Evolutionary conservation across 1,139 yeast species (phyloP), one percentile per base, ranked within the genome.

Genomic region (Yamadazyma conglobata): DNA sequence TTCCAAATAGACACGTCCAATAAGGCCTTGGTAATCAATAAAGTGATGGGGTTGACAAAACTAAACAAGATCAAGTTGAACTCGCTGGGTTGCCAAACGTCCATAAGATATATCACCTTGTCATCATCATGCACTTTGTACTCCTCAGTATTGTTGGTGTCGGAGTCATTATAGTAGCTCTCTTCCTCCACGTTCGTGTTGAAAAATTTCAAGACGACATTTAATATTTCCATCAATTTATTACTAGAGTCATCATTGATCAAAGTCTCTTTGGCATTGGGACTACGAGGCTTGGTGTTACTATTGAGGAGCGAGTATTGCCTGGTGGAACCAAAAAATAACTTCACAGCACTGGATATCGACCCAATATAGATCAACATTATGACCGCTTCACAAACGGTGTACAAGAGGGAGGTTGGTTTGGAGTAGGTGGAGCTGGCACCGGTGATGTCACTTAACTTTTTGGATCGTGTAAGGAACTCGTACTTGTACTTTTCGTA

Each of bases 21-120:
- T 11, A 61, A 35, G 21, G 64, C 50, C 29, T 67, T 55, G 9
- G 73, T 51, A 2, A 68, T 37, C 6, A 68, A 43, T 25, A 71
- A 59, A 26, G 70, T 58, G 5, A 66, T 31, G 0, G 94, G 93
- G 11, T 85, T 78, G 42, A 77, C 77, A 1, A 76, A 57, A 5
- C 75, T 59, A 19, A 72, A 64, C 9, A 72, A 51, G 28, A 58
- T 55, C 5, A 79, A 56, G 16, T 63, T 60, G 44, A 77, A 76
- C 34, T 62, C 59, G 0, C 79, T 64, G 0, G 86, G 86, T 20
- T 60, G 57, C 87, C 87, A 79, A 31, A 75, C 70, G 22, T 57
- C 60, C 29, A 82, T 50, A 32, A 73, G 73, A 75, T 81, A 81
- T 11, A 62, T 54, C 28, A 61, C 58, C 30, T 56, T 57, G 27